Evolutionary conservation across 1,284 basidiomycete genomes (phyloP).

Genomic region (Pseudozyma sp.): DNA sequence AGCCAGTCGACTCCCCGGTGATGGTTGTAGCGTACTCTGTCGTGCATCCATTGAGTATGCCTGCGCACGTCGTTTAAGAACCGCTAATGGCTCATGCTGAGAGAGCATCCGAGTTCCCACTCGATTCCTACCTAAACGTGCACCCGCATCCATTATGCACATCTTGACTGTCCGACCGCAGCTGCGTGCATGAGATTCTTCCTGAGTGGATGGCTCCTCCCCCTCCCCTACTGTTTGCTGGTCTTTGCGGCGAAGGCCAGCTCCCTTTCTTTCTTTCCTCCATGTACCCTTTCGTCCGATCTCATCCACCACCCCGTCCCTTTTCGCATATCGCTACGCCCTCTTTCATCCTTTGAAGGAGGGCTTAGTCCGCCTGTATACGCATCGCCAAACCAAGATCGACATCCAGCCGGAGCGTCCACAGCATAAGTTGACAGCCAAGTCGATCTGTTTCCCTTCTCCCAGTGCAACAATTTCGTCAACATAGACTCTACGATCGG

Average conservation of each 20-base stretch:
- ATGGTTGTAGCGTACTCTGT: too few relatives aligned
- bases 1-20: too few relatives aligned
- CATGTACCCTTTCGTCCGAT: constrained; percentile 9
- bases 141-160: not conserved
- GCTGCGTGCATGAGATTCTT: not conserved
- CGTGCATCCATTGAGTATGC: too few relatives aligned
- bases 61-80: too few relatives aligned
- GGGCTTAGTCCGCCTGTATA: constrained; percentile 1
- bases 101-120: not conserved
- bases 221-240: too few relatives aligned
- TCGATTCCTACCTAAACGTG: not conserved
- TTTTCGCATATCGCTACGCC: constrained; percentile 2
- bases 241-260: too few relatives aligned
- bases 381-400: not conserved
- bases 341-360: constrained; percentile 17
- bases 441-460: too few relatives aligned
- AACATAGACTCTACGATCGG: too few relatives aligned
- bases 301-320: not conserved
- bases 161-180: constrained; percentile 2
- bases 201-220: not conserved
- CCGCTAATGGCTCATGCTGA: too few relatives aligned
- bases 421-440: too few relatives aligned
- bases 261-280: constrained; percentile 1
- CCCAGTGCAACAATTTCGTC: too few relatives aligned
- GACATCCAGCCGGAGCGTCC: too few relatives aligned